Evolutionary conservation across 1,139 yeast species (phyloP), one percentile per base, ranked within the genome.

Genomic region (Meyerozyma carpophila): DNA sequence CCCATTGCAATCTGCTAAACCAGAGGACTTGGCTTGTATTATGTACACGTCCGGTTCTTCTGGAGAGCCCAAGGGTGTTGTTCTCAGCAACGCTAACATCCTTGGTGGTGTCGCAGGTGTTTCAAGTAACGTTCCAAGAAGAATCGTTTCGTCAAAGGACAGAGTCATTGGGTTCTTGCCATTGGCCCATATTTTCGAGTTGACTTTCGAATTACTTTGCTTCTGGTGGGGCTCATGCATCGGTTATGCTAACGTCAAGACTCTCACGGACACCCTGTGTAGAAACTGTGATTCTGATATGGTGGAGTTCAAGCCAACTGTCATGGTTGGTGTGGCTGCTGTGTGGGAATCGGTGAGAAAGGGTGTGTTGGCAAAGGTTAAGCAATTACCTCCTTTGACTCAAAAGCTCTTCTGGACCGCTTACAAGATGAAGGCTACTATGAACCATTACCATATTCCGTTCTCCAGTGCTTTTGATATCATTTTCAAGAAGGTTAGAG

Each of bases 41-140:
- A 93, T 94, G 98, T 93, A 93, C 75, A 93, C 99, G 24, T 91
- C 98, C 0, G 99, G 99, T 43, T 90, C 98, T 14, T 91, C 98
- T 14, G 98, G 98, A 57, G 82, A 83, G 50, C 98, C 98, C 58
- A 93, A 93, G 73, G 99, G 99, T 67, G 99, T 93, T 37, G 90
- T 87, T 31, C 71, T 94, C 53, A 76, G 82, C 42, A 94, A 93
- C 59, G 73, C 70, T 46, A 90, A 90, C 62, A 75, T 93, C 40
- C 65, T 90, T 43, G 85, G 95, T 11, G 96, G 95, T 56, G 64
- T 87, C 39, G 94, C 84, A 47, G 98, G 98, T 66, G 81, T 87
- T 46, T 68, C 86, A 31, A 71, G 80, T 43, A 79, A 79, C 55
- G 82, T 90, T 44, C 73, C 76, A 43, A 70, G 79, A 54, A 70